Evolutionary conservation across 2,329 filamentous ascomycete genomes (phyloP).

Genomic region (Pseudogymnoascus sp.): DNA sequence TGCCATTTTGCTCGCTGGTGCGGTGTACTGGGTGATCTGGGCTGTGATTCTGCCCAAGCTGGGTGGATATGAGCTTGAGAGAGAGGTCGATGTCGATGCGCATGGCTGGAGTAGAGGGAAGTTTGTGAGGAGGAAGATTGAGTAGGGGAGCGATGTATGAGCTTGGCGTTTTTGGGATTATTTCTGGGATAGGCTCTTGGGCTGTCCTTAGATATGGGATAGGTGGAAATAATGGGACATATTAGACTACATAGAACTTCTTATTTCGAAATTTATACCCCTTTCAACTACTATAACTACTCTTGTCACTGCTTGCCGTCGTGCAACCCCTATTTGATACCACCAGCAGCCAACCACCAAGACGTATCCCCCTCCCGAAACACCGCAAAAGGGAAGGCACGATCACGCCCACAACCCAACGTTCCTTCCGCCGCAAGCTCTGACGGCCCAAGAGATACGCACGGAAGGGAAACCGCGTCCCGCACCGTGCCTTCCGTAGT

Average conservation of each 20-base stretch:
- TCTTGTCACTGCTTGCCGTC: no score
- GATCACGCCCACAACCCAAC: neutral
- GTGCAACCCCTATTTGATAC: neutral
- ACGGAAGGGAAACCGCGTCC: neutral
- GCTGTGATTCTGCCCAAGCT: constrained; percentile 42
- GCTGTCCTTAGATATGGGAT: neutral
- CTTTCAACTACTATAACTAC: neutral
- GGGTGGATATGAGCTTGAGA: constrained; percentile 46
- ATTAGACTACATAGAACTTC: neutral
- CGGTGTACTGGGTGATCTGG: constrained; percentile 49
- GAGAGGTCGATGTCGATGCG: constrained; percentile 44
- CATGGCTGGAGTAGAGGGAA: constrained; percentile 56
- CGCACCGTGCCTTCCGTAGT: neutral
- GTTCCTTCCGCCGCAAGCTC: neutral
- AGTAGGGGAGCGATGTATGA: neutral
- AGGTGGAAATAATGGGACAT: neutral
- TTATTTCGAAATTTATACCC: constrained; percentile 1
- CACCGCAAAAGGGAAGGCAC: neutral
- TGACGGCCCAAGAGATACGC: neutral
- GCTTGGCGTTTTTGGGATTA: neutral
- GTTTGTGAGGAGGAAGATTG: constrained; percentile 31
- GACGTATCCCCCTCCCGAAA: no score
- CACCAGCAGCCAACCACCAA: no score
- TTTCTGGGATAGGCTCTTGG: neutral
- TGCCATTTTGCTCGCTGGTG: constrained; percentile 43